phyloP scores from a whole-genome alignment of 108 stramenopile genomes.

The Discostella stelligeroides region DNA sequence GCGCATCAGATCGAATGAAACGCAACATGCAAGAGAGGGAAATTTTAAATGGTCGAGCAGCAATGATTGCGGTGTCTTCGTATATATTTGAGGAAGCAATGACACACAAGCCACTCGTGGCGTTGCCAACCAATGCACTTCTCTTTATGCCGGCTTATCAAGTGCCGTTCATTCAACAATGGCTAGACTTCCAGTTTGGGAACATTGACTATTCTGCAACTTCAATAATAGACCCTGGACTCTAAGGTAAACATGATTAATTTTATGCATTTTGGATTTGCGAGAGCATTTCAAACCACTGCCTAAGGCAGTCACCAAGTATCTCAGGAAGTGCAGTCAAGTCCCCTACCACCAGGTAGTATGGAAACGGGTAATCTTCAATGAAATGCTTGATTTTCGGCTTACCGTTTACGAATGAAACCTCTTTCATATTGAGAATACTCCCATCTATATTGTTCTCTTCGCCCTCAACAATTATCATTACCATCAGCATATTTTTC shows the following conservation, averaged over 20 bases:
- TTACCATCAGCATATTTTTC: constrained; percentile 89
- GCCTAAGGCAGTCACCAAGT: constrained; percentile 93
- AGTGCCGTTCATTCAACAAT: constrained; percentile 74
- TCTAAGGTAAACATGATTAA: neutral
- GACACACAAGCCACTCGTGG: constrained; percentile 65
- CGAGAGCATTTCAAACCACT: constrained; percentile 97
- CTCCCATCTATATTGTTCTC: constrained; percentile 66
- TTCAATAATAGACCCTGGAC: constrained; percentile 17
- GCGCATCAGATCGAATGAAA: constrained; percentile 80
- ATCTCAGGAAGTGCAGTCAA: constrained; percentile 92
- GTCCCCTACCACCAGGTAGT: constrained; percentile 93
- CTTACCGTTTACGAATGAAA: constrained; percentile 90
- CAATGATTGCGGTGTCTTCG: constrained; percentile 91
- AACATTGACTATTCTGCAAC: constrained; percentile 8
- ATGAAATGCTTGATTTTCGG: constrained; percentile 92
- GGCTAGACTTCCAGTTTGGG: constrained; percentile 68
- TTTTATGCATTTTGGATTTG: constrained; percentile 50
- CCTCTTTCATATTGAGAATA: constrained; percentile 94
- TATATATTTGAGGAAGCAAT: constrained; percentile 84
- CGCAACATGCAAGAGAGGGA: constrained; percentile 91
- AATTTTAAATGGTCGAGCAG: constrained; percentile 90
- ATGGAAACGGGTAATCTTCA: constrained; percentile 98
- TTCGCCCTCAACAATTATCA: constrained; percentile 92
- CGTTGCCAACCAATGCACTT: constrained; percentile 68
- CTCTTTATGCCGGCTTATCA: constrained; percentile 80